Base-by-base conservation (phyloP, 768 basidiomycete genomes). In the Leccinum disarticulatum region DNA sequence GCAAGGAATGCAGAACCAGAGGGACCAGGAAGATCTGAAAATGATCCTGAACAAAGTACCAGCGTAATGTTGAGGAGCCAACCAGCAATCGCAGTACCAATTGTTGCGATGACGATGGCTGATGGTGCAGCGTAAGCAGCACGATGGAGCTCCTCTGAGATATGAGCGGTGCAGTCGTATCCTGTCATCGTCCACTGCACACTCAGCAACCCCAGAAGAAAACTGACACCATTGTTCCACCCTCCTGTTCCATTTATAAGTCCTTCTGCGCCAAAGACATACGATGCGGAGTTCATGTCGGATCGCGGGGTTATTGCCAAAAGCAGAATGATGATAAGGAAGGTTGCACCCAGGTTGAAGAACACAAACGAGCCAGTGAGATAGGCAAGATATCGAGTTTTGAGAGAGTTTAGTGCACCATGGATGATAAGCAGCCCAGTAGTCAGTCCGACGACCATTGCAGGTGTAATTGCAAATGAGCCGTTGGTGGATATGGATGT, bases 11-110 rank as follows among this genome's bases (percentile, higher is more conserved):
- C 81, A 22, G 79, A 80, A 8, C 80, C 83, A 4, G 81, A 80
- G 1, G 79, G 68, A 3, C 83, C 84, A 0, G 84, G 83, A 9
- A 86, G 78, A 60, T 79, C 70, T 35, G 48, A 68, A 64, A 83
- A 68, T 31, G 78, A 73, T 10, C 83, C 83, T 1, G 82, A 82
- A 69, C 83, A 87, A n/a, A 87, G 75, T 10, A 87, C 74, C 47
- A 87, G 70, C 3, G 79, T 78, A 61, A 88, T 84, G 70, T 87
- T 87, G 57, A 87, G 80, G n/a, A 87, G 63, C 85, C 85, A 87
- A 36, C 85, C 84, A 54, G 80, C 67, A n/a, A 80, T 63, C 47
- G 76, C 77, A 0, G 81, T 81, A 30, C 81, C 81, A 36, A 81
- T 68, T 22, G 74, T 75, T 27, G 81, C 77, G 17, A 76, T 74